Percentiles rank a stretch among this genome's conserved stretches.
These are phyloP conservation scores for Metschnikowia picachoensis DNA, from an alignment of 805 yeast species.

Conservation along the genomic window DNA sequence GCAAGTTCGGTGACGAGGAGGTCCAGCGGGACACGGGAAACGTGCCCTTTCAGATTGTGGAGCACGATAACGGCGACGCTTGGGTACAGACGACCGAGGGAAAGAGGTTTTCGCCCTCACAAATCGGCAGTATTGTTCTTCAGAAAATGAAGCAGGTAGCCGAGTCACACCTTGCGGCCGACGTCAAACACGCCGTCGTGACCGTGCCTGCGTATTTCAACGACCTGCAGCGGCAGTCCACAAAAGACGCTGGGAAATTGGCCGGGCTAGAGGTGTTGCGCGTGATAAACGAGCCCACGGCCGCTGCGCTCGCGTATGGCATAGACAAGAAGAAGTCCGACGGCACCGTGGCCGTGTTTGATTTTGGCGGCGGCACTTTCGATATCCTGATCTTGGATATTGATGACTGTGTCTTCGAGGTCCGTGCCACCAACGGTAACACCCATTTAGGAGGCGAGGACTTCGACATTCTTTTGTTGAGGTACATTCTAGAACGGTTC, in stretches of 20 bases:
- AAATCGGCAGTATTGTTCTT: constrained; percentile 63
- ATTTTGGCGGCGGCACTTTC: constrained; percentile 83
- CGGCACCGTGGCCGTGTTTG: constrained; percentile 59
- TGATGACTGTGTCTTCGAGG: constrained; percentile 79
- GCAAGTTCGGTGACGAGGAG: constrained; percentile 63
- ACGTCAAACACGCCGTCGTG: constrained; percentile 67
- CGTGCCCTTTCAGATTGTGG: constrained; percentile 61
- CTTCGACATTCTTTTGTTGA: constrained; percentile 63
- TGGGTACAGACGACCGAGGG: constrained; percentile 50
- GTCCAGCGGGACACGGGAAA: constrained; percentile 62
- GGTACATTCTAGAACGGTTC: constrained; percentile 56
- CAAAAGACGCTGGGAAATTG: constrained; percentile 71
- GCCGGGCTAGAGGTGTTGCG: constrained; percentile 75
- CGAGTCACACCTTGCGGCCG: constrained; percentile 40
- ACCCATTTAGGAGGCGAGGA: constrained; percentile 87
- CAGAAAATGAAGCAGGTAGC: constrained; percentile 66
- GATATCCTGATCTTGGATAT: constrained; percentile 76
- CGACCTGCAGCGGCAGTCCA: constrained; percentile 78
- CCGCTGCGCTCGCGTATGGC: constrained; percentile 97
- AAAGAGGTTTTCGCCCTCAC: constrained; percentile 57
- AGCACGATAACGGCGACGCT: constrained; percentile 64
- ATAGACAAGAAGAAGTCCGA: constrained; percentile 56
- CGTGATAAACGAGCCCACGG: constrained; percentile 78
- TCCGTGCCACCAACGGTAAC: constrained; percentile 78
- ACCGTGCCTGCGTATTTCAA: constrained; percentile 85